Evolutionary conservation across 805 yeast genomes (phyloP), one percentile per base, ranked within the genome.

Genomic region (Ogataea paradorogensis): DNA sequence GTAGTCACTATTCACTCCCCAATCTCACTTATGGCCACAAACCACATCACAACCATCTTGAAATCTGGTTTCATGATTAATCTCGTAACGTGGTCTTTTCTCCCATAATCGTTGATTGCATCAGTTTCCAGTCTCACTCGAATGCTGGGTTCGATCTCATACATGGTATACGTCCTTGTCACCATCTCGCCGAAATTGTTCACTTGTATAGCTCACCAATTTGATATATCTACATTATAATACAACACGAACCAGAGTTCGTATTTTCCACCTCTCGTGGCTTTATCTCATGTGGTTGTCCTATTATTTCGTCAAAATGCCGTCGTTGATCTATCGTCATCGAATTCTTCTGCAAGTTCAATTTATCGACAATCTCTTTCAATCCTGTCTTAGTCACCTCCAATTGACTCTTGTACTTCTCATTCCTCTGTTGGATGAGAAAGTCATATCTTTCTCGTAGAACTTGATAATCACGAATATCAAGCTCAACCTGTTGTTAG

Each of bases 181-280:
- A 30, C 36, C 13, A 51, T 59, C 15, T 29, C 44, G 10, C 52
- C 61, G 2, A 45, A 50, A 11, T 49, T 62, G 3, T 60, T 60
- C 36, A 50, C 59, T 29, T 18, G 20, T 60, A 63, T 38, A 30
- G 35, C 9, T 55, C 60, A 7, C 62, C 62, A 27, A 51, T 55
- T 18, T 40, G 27, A 30, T 23, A 9, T 23, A 27, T 31, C n/a
- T 27, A 39, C 11, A 28, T 21, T 27, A 33, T 39, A 16, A 14
- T 33, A 33, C 42, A 33, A 21, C 38, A 39, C 8, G 34, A 28
- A 2, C 13, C 9, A 22, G 22, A 22, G 28, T 11, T 6, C 20
- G 20, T 11, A 26, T 15, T 21, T 8, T 21, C 29, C 14, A 22
- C 21, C 20, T 15, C 13, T n/a, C 10, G 25, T 20, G 20, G 6